phyloP scores from a whole-genome alignment of 331 rosid genomes.

The Saraca asoca region DNA sequence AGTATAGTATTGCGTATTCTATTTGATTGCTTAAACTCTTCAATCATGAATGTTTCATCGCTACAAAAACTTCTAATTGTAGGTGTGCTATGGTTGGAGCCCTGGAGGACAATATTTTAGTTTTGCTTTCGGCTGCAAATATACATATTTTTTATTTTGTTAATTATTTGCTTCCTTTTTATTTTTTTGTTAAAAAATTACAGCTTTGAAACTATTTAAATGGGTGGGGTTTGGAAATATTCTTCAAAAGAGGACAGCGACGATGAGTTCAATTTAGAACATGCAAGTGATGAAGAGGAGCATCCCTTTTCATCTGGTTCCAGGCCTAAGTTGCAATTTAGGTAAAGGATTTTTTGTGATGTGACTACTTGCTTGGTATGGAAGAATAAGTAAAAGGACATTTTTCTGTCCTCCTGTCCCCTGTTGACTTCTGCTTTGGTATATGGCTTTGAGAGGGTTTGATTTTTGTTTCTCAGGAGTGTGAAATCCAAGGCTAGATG shows the following conservation, averaged over 20 bases:
- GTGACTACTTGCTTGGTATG: not conserved
- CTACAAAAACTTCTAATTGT: too few relatives aligned
- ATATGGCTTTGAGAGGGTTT: not conserved
- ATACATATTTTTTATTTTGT: too few relatives aligned
- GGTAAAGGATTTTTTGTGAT: conserved; percentile 37
- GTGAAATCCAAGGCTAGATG: conserved; percentile 57
- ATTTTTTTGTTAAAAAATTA: too few relatives aligned
- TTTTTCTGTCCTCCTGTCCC: not conserved
- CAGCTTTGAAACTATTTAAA: too few relatives aligned
- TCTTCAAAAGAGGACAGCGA: conserved; percentile 48
- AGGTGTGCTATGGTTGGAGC: too few relatives aligned
- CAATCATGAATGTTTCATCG: too few relatives aligned
- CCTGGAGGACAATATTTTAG: too few relatives aligned
- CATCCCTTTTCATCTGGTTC: conserved; percentile 40
- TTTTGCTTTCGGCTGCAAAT: too few relatives aligned
- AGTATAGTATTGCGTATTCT: too few relatives aligned
- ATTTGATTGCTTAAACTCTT: too few relatives aligned
- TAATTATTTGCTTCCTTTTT: too few relatives aligned
- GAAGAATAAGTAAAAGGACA: not conserved
- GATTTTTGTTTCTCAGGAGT: conserved; percentile 40
- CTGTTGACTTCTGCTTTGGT: not conserved
- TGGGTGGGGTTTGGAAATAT: conserved; percentile 17
- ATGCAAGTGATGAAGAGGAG: conserved; percentile 49
- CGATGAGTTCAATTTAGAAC: conserved; percentile 41
- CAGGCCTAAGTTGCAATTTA: conserved; percentile 58